phyloP scores from a whole-genome alignment of 2,329 filamentous ascomycete species.

The Cladosporium sp. region DNA sequence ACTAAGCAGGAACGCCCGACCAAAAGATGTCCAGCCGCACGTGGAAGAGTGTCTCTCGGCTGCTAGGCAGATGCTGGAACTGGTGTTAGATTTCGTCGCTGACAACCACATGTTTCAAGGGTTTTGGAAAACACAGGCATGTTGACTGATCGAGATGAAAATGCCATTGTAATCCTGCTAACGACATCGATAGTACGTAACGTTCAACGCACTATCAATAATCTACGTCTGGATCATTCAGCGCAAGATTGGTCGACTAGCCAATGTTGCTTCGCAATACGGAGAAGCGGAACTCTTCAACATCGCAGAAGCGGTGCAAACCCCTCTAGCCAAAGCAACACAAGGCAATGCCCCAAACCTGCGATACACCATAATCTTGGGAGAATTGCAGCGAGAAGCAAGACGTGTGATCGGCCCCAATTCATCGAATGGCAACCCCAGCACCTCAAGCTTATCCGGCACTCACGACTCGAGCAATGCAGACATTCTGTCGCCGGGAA shows the following conservation, averaged over 20 bases:
- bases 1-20: constrained; percentile 29
- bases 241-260: constrained; percentile 24
- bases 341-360: constrained; percentile 42
- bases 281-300: constrained; percentile 33
- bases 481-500: background rate
- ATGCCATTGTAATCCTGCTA: background rate
- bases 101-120: constrained; percentile 43
- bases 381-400: constrained; percentile 46
- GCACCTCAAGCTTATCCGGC: constrained; percentile 10
- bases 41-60: constrained; percentile 46
- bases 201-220: constrained; percentile 52
- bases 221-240: constrained; percentile 54
- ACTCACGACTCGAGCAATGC: constrained; percentile 5
- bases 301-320: constrained; percentile 46
- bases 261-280: constrained; percentile 12
- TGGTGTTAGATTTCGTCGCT: constrained; percentile 40
- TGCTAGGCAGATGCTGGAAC: constrained; percentile 43
- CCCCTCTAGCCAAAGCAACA: constrained; percentile 39
- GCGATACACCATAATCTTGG: constrained; percentile 50
- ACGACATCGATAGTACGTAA: constrained; percentile 42
- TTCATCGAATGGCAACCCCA: constrained; percentile 1
- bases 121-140: constrained; percentile 44
- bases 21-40: constrained; percentile 30
- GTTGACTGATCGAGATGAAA: background rate
- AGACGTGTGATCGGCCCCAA: constrained; percentile 23